phyloP scores from a whole-genome alignment of 1,139 yeast species.

The Pichia sp. region DNA sequence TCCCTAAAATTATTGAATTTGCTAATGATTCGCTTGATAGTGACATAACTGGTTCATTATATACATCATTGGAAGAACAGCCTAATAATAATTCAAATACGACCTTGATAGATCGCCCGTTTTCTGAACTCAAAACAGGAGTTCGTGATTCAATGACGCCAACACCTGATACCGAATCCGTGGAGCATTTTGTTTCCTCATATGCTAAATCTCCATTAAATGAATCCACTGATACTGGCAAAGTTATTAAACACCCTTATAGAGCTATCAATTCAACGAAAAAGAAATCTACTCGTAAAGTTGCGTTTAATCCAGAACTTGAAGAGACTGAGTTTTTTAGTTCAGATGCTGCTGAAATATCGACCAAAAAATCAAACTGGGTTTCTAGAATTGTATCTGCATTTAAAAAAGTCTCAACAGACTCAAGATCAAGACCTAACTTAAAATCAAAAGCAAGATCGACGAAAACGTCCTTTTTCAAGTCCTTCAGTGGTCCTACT shows the following conservation, averaged over 20 bases:
- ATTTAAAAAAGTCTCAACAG: no score
- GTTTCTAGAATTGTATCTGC: slow-evolving; percentile 19
- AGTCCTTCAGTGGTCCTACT: no score
- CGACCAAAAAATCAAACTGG: slow-evolving; percentile 22
- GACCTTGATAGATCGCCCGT: neutral
- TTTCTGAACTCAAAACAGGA: neutral
- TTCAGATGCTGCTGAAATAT: no score
- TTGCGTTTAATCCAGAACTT: no score
- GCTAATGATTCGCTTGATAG: slow-evolving; percentile 7
- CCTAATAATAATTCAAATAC: neutral
- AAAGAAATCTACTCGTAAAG: no score
- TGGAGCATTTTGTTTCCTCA: neutral
- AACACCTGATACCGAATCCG: neutral
- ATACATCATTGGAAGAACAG: slow-evolving; percentile 10
- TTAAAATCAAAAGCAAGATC: no score
- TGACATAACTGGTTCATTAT: slow-evolving; percentile 9
- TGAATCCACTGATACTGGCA: neutral
- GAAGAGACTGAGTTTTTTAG: no score
- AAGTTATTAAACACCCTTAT: neutral
- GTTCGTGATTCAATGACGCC: slow-evolving; percentile 9
- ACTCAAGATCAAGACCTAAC: no score
- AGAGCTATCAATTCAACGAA: neutral
- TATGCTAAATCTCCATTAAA: neutral
- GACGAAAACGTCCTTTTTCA: no score
- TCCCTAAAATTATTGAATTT: neutral